Evolutionary conservation across 2,329 filamentous ascomycete genomes (phyloP), one percentile per base, ranked within the genome.

Genomic region (Bipolaris victoriae): DNA sequence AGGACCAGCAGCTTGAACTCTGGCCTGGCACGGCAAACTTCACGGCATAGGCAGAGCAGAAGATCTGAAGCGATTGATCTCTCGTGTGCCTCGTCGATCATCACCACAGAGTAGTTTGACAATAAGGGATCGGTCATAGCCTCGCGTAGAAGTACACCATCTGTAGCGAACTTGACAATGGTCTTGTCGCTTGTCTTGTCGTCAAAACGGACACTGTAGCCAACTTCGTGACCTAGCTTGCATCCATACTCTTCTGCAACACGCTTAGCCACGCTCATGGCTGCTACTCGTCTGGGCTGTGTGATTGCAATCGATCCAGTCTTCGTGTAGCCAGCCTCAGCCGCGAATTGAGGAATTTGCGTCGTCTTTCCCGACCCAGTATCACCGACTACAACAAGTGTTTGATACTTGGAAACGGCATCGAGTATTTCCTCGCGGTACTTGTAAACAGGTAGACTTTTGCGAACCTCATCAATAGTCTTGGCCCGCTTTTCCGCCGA

Each of bases 81-180:
- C 75, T 99, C 95, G 84, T 99, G 95, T 0, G 95, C 95, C 75
- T 99, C 95, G 73, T 99, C 95, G 55, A 99, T 94, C 89, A 99
- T 97, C 61, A 99, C 79, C 11, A 89, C 91, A 5, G 91, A 90
- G 68, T 98, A 98, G 15, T 87, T 87, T 1, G 87, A 85, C 5
- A 98, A 80, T 64, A 94, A 88, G 0, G 94, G 93, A 69, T 96
- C 92, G 0, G 91, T 94, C 79, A 97, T 86, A 63, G 97, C 90
- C 73, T 90, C 73, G 97, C 92, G 72, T 92, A 85, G 29, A 98
- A 98, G 81, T 90, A 98, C 96, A 73, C 95, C 95, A 70, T 99
- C 95, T 0, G 95, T 99, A 90, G 96, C 94, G 77, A 97, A 98
- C 76, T 97, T 96, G 52, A 99, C 79, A 7, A 94, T 82, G 0